A percentile compares a stretch with the other conserved stretches of the same genome.
Conservation (phyloP, 1,139 yeast species). For the Diutina siamensis region DNA sequence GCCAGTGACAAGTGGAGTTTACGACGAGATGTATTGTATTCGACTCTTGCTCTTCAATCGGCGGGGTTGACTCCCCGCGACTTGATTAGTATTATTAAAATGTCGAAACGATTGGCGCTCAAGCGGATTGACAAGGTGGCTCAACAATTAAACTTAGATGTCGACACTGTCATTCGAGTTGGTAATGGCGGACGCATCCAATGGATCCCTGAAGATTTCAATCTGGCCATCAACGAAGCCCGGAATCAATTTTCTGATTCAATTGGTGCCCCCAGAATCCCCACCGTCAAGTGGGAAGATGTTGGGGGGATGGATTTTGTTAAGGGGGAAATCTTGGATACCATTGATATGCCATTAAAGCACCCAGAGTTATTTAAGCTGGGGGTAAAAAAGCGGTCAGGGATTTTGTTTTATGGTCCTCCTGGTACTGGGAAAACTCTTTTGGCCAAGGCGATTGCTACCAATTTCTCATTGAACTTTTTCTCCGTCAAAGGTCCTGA, state of each 20-base stretch:
- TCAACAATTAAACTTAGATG: conserved; percentile 10
- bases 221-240: conserved; percentile 66
- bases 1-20: conserved; percentile 16
- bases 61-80: conserved; percentile 92
- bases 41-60: conserved; percentile 66
- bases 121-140: conserved; percentile 31
- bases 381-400: conserved; percentile 89
- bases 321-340: conserved; percentile 85
- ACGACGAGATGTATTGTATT: conserved; percentile 46
- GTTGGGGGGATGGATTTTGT: conserved; percentile 86
- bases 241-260: conserved; percentile 84
- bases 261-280: conserved; percentile 94
- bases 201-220: conserved; percentile 55
- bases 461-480: conserved; percentile 84
- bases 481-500: conserved; percentile 97
- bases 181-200: conserved; percentile 45
- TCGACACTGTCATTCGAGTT: conserved; percentile 20
- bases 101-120: conserved; percentile 48
- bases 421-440: conserved; percentile 97
- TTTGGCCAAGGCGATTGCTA: conserved; percentile 92
- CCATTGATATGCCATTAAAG: conserved; percentile 90
- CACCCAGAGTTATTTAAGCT: conserved; percentile 81
- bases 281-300: conserved; percentile 91
- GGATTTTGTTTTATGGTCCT: conserved; percentile 91
- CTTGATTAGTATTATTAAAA: conserved; percentile 56